Base-by-base conservation (phyloP, 2,329 filamentous ascomycete species). In the Xylaria sp. region DNA sequence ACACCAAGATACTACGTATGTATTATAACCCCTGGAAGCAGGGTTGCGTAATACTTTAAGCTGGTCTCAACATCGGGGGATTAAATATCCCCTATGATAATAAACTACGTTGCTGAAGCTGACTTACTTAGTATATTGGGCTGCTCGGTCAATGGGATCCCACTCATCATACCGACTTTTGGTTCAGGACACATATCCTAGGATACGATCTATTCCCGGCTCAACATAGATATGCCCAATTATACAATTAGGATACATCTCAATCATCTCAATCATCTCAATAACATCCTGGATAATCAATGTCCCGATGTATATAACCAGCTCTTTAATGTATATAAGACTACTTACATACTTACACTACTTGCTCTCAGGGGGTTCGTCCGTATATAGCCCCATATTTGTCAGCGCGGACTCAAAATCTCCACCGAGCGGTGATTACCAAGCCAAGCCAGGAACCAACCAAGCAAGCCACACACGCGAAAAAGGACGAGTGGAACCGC, bases 341-440 rank as follows among this genome's bases (percentile, higher is more conserved):
- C 44, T 12, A 48, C 32, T 10, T 35, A n/a, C n/a, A n/a, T n/a
- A n/a, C n/a, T n/a, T n/a, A n/a, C n/a, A n/a, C n/a, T n/a, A 6
- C 32, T 35, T 35, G 5, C 32, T 35, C 8, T 21, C 8, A 8
- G 5, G 21, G 23, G 29, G 48, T 27, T 42, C 18, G 37, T 18
- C 44, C 65, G 27, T 44, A 9, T 35, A 40, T 44, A 21, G 42
- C 62, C 62, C 66, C 62, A 65, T 65, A 69, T 65, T 69, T 65
- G 66, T 69, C 57, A 69, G 62, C 51, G 44, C 57, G n/a, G 53
- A 40, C 35, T 53, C 10, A 16, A 66, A 16, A 23, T 25, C 48
- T 25, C 58, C 51, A 58, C 59, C 18, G 21, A 18, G 2, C 9
- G 32, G 8, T 57, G 66, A 65, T 68, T 65, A 57, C 42, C 29